Conservation (phyloP, 805 yeast genomes). For the Saccharomycopsis schoenii region DNA sequence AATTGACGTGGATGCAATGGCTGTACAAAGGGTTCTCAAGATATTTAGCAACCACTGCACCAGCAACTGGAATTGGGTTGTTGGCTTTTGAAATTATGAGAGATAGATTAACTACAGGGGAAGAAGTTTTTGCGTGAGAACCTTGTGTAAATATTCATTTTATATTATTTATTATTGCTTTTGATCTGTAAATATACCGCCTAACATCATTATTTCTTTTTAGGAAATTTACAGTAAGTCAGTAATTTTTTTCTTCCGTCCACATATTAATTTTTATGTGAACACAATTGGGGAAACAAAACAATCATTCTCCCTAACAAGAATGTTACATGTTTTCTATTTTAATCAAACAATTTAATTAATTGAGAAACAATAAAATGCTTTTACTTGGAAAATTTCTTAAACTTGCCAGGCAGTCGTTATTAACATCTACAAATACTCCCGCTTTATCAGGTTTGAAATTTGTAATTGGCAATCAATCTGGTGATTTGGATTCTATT, state of each 20-base stretch:
- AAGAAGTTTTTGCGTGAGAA: neutral
- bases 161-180: neutral
- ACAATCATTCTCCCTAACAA: too few relatives aligned
- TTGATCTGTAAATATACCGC: neutral
- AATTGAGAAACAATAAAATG: neutral
- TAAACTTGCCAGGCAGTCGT: neutral
- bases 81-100: slow-evolving; percentile 79
- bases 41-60: slow-evolving; percentile 67
- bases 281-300: too few relatives aligned
- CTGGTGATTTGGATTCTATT: slow-evolving; percentile 71
- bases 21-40: slow-evolving; percentile 70
- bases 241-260: too few relatives aligned
- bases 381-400: neutral
- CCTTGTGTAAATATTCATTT: neutral
- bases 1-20: slow-evolving; percentile 50
- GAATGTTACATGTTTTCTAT: neutral
- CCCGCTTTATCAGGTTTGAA: neutral
- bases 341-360: neutral
- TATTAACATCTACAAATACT: neutral
- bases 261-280: too few relatives aligned
- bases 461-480: slow-evolving; percentile 17
- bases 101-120: slow-evolving; percentile 22
- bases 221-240: too few relatives aligned
- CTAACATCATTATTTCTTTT: neutral
- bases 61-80: slow-evolving; percentile 82